Conservation (phyloP, 2,329 filamentous ascomycete genomes). For the Aspergillus sp. region DNA sequence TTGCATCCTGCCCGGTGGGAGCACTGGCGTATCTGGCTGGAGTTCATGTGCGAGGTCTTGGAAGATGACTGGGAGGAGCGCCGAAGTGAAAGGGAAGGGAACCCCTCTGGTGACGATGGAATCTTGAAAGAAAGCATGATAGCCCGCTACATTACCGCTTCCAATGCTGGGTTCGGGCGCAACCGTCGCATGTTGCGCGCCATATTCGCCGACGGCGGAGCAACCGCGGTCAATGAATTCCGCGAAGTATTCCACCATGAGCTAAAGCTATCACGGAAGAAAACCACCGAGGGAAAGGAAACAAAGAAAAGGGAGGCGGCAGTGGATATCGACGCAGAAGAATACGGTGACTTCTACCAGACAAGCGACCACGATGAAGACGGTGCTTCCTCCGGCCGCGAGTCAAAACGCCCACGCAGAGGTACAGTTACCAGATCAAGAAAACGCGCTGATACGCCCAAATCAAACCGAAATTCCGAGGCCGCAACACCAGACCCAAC, state of each 20-base stretch:
- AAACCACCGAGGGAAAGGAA: slow-evolving; percentile 22
- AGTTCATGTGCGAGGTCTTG: slow-evolving; percentile 60
- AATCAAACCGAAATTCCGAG: slow-evolving; percentile 9
- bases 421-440: slow-evolving; percentile 24
- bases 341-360: slow-evolving; percentile 47
- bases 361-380: slow-evolving; percentile 38
- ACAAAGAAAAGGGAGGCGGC: slow-evolving; percentile 40
- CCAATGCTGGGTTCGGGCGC: slow-evolving; percentile 30
- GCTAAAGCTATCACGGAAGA: slow-evolving; percentile 31
- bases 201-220: slow-evolving; percentile 48
- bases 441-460: slow-evolving; percentile 1
- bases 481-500: slow-evolving; percentile 6
- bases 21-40: slow-evolving; percentile 78
- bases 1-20: slow-evolving; percentile 72
- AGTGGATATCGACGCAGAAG: slow-evolving; percentile 47
- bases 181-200: slow-evolving; percentile 46
- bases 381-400: slow-evolving; percentile 27
- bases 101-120: slow-evolving; percentile 9
- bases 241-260: slow-evolving; percentile 47
- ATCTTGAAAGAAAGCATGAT: slow-evolving; percentile 42
- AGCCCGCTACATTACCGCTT: slow-evolving; percentile 41
- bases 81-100: slow-evolving; percentile 14
- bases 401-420: slow-evolving; percentile 35
- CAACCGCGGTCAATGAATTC: slow-evolving; percentile 42
- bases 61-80: slow-evolving; percentile 46